Base-by-base conservation (phyloP, 352 stramenopile genomes). In the Phytophthora citrophthora region DNA sequence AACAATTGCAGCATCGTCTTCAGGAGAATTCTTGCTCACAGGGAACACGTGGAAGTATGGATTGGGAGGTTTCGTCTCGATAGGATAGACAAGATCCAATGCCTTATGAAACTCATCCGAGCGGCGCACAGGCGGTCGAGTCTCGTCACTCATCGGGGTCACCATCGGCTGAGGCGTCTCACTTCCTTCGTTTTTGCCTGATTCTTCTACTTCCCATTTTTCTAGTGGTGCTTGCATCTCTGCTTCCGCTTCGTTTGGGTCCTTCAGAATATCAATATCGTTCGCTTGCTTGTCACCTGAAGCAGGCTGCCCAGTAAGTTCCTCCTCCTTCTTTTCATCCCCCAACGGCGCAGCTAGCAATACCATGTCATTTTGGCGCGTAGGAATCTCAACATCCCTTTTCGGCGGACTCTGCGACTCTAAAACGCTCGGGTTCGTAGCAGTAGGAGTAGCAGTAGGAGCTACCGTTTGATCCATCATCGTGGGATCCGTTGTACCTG, bases 31-130 rank as follows among this genome's bases (percentile, higher is more conserved):
- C 18, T 66, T 60, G 36, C 27, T 65, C 4, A 70, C 47, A 12
- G 53, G 59, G 20, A 66, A 66, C 15, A 73, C 57, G 39, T 70
- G 51, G 23, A 75, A 68, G 16, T 74, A 57, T 20, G 63, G 46
- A 18, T 64, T 68, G 5, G 58, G 51, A 11, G 67, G 20, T n/a
- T 63, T 68, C 10, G 43, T 71, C 31, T 64, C 39, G 12, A 40
- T 44, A 44, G 53, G 50, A 38, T 65, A 36, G 32, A 76, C 70
- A 9, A 77, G 48, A 43, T 65, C 46, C 43, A 75, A 29, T 18
- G 47, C 56, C 24, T 74, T 64, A 5, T 41, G 24, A 16, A 75
- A 70, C 2, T 61, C 53, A 1, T 54, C 11, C 8, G 60, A 74
- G 20, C 43, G 67, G 7, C 55, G 55, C 32, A 72, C 51, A 44